phyloP scores from a whole-genome alignment of 129 eudicot genomes.

The Flaveria ramosissima region DNA sequence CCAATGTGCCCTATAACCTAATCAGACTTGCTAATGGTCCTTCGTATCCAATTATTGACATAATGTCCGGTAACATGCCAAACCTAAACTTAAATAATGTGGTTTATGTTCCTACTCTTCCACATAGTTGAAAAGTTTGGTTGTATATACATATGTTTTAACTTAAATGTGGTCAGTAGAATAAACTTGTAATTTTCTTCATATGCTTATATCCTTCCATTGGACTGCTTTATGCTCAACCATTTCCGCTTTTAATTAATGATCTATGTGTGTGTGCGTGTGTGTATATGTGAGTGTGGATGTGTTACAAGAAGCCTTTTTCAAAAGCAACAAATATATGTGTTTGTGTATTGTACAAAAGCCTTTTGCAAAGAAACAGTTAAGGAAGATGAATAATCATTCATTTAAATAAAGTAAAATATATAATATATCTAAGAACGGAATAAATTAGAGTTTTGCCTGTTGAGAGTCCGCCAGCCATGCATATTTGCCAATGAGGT shows the following conservation, averaged over 20 bases:
- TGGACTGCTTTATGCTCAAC: not conserved
- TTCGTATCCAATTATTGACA: not conserved
- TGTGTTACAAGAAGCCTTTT: not conserved
- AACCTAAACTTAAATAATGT: not conserved
- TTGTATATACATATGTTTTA: not conserved
- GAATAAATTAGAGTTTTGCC: conserved; percentile 41
- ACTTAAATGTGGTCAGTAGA: not conserved
- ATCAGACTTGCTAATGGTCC: not conserved
- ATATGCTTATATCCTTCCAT: conserved; percentile 8
- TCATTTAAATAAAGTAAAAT: conserved; percentile 14
- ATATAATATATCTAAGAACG: no score
- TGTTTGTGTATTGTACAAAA: not conserved
- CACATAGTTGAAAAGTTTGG: not conserved
- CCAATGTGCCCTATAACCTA: not conserved
- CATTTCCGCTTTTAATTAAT: not conserved
- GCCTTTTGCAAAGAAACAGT: conserved; percentile 5
- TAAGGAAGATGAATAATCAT: conserved; percentile 12
- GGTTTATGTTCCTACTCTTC: not conserved
- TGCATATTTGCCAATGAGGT: conserved; percentile 99
- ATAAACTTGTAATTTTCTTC: not conserved
- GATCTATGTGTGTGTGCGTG: no score
- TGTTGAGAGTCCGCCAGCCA: conserved; percentile 99
- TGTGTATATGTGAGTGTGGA: not conserved
- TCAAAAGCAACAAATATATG: not conserved
- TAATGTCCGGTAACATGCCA: not conserved